Conservation (phyloP, 306 rosid genomes). For the Adenanthera pavonina region DNA sequence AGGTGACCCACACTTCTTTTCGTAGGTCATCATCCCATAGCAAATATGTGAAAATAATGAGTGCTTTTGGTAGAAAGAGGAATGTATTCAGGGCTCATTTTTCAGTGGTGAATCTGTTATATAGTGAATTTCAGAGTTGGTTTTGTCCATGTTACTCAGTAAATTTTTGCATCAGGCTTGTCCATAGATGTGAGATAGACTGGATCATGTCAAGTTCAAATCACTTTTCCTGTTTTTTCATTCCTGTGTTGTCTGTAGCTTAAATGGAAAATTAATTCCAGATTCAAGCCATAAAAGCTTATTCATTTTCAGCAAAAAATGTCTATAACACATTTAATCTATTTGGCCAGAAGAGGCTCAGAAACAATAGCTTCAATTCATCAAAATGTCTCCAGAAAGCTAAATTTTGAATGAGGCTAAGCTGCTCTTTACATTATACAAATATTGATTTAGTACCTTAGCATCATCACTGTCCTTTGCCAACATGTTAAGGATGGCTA, state of each 20-base stretch:
- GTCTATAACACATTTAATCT: no score
- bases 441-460: background rate
- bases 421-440: background rate
- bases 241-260: no score
- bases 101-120: background rate
- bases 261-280: no score
- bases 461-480: slow-evolving; percentile 3
- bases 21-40: background rate
- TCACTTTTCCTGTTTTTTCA: no score
- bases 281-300: no score
- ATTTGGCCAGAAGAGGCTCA: background rate
- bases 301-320: no score
- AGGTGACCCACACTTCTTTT: background rate
- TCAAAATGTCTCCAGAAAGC: background rate
- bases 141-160: background rate
- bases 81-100: background rate
- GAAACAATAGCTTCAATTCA: background rate
- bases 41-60: background rate
- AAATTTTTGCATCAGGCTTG: no score
- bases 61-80: background rate
- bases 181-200: no score
- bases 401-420: background rate
- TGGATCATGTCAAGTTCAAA: no score
- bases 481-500: slow-evolving; percentile 3
- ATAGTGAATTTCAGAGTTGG: background rate